phyloP scores from a whole-genome alignment of 164 flowering plant species.

The Nelumbo lutea region DNA sequence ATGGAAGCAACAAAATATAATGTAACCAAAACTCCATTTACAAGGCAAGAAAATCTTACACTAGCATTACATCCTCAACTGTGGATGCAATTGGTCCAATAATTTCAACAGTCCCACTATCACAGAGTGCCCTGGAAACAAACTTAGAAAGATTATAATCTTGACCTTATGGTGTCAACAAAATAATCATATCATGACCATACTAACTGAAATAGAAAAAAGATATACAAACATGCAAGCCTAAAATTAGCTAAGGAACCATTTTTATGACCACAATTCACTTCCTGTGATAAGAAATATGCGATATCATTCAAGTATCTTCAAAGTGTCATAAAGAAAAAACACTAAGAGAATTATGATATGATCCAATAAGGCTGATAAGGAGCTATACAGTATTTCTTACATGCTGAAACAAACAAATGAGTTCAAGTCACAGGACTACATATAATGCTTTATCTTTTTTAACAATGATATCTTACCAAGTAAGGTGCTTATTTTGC shows the following conservation, averaged over 20 bases:
- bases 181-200: neutral
- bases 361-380: too few species aligned
- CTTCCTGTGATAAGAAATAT: neutral
- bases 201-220: neutral
- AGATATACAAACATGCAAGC: neutral
- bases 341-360: neutral
- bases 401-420: too few species aligned
- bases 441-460: too few species aligned
- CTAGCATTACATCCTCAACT: slow-evolving; percentile 90
- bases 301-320: neutral
- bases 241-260: neutral
- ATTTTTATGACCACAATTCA: neutral
- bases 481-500: too few species aligned
- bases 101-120: slow-evolving; percentile 79
- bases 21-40: neutral
- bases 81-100: slow-evolving; percentile 83
- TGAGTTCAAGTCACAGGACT: too few species aligned
- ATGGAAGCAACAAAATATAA: neutral
- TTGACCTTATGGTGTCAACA: neutral
- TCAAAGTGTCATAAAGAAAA: neutral
- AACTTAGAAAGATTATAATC: neutral
- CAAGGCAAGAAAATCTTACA: slow-evolving; percentile 45
- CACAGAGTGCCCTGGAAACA: slow-evolving; percentile 63
- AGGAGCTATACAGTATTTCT: too few species aligned
- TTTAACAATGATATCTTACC: too few species aligned